Percentiles rank a stretch among this genome's conserved stretches.
These are phyloP conservation scores for Butyriboletus appendiculatus DNA, from an alignment of 1,284 basidiomycete species.

Conservation along the genomic window DNA sequence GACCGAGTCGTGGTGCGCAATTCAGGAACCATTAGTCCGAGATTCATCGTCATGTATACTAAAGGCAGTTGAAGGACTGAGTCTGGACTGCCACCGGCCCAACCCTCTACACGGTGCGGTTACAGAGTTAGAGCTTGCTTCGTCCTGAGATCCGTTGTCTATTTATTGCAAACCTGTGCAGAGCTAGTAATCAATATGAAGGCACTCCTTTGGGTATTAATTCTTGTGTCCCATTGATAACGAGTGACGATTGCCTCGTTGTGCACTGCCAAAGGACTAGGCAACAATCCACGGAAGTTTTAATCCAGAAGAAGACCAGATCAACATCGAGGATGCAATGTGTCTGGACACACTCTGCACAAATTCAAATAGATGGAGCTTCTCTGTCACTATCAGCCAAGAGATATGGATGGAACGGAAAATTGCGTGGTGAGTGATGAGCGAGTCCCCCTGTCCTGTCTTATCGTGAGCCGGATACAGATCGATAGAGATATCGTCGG, in stretches of 20 bases:
- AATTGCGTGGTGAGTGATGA: not conserved
- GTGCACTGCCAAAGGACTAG: slow-evolving; percentile 25
- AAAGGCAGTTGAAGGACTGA: slow-evolving; percentile 28
- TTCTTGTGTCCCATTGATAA: slow-evolving; percentile 18
- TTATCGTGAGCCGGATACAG: slow-evolving; percentile 21
- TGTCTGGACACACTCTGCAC: slow-evolving; percentile 16
- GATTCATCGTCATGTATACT: slow-evolving; percentile 38
- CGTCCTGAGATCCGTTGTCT: slow-evolving; percentile 22
- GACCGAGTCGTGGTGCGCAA: slow-evolving; percentile 35
- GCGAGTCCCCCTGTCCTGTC: not conserved
- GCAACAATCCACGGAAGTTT: slow-evolving; percentile 21
- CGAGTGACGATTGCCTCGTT: slow-evolving; percentile 25
- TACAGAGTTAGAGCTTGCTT: slow-evolving; percentile 27
- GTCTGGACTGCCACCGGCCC: slow-evolving; percentile 19
- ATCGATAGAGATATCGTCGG: slow-evolving; percentile 12
- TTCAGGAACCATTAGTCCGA: slow-evolving; percentile 35
- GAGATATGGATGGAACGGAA: slow-evolving; percentile 19
- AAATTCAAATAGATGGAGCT: slow-evolving; percentile 33
- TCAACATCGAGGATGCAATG: slow-evolving; percentile 31
- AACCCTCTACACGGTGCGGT: slow-evolving; percentile 18
- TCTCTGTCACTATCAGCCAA: slow-evolving; percentile 22
- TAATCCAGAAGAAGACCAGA: slow-evolving; percentile 15
- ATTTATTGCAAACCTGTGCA: slow-evolving; percentile 27
- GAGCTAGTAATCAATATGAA: slow-evolving; percentile 21
- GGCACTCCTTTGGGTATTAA: slow-evolving; percentile 18